phyloP scores from a whole-genome alignment of 805 yeast genomes.

The Cyberlindnera lachancei region DNA sequence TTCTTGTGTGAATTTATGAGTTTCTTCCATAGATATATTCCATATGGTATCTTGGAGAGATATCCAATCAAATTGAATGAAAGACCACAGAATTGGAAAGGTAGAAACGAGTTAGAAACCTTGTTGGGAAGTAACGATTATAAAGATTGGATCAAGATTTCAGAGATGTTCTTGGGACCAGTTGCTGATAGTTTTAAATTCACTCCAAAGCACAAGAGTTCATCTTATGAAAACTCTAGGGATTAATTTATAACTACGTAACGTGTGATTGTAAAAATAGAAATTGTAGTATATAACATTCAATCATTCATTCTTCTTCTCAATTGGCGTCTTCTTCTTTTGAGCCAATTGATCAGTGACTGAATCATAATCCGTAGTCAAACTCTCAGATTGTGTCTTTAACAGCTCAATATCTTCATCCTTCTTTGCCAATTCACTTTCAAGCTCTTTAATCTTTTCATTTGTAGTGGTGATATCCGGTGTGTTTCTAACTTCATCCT shows the following conservation, averaged over 20 bases:
- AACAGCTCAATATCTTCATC: constrained; percentile 59
- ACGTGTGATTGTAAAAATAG: background rate
- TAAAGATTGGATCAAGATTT: constrained; percentile 85
- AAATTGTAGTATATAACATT: background rate
- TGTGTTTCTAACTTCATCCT: constrained; percentile 46
- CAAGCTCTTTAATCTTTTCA: constrained; percentile 14
- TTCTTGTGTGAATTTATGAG: constrained; percentile 91
- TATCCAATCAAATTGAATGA: constrained; percentile 86
- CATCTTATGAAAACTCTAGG: constrained; percentile 43
- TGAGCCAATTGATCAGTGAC: constrained; percentile 13
- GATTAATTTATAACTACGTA: background rate
- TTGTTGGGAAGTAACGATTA: constrained; percentile 78
- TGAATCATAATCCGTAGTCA: constrained; percentile 57
- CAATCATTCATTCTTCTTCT: constrained; percentile 9
- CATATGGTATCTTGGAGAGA: constrained; percentile 85
- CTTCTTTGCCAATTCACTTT: constrained; percentile 30
- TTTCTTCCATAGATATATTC: constrained; percentile 90
- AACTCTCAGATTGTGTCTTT: constrained; percentile 64
- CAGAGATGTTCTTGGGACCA: constrained; percentile 93
- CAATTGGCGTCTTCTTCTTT: constrained; percentile 3
- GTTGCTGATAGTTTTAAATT: constrained; percentile 69
- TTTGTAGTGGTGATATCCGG: constrained; percentile 22
- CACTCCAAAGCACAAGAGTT: constrained; percentile 93
- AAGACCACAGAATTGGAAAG: constrained; percentile 90
- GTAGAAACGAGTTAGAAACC: constrained; percentile 89